These are phyloP conservation scores for Vanrija sp. DNA, from an alignment of 1,284 basidiomycete genomes.

Conservation along the genomic window DNA sequence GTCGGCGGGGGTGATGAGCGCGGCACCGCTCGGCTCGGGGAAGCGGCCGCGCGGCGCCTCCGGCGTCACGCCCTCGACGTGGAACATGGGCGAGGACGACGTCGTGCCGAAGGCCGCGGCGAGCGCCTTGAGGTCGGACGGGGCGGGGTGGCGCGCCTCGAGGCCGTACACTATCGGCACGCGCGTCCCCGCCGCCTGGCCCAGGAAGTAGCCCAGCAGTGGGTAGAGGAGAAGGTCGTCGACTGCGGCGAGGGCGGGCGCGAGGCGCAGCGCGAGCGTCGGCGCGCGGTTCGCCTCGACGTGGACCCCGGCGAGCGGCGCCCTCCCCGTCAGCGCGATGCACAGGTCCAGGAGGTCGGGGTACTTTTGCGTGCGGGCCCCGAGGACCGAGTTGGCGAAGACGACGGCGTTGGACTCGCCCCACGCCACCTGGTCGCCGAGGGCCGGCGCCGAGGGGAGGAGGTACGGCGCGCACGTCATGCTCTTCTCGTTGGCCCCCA, in stretches of 20 bases:
- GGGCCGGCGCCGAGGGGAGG: slow-evolving; percentile 1
- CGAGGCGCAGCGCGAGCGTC: background rate
- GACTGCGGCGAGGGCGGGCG: background rate
- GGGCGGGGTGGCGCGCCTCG: background rate
- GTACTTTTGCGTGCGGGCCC: slow-evolving; percentile 12
- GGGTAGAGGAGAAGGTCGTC: slow-evolving; percentile 2
- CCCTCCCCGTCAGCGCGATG: slow-evolving; percentile 11
- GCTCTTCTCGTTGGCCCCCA: background rate
- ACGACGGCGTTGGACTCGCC: slow-evolving; percentile 13
- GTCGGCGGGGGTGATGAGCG: background rate
- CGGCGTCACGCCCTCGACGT: slow-evolving; percentile 10
- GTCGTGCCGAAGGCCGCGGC: slow-evolving; percentile 12
- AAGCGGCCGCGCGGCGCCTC: background rate
- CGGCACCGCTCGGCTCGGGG: background rate
- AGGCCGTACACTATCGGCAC: slow-evolving; percentile 6
- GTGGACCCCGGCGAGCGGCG: slow-evolving; percentile 6
- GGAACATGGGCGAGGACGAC: slow-evolving; percentile 10
- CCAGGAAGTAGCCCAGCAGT: slow-evolving; percentile 8
- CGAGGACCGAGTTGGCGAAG: slow-evolving; percentile 10
- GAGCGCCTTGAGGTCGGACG: slow-evolving; percentile 12
- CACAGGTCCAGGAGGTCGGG: slow-evolving; percentile 15
- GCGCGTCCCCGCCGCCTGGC: background rate
- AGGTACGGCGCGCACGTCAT: slow-evolving; percentile 15
- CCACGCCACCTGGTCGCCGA: slow-evolving; percentile 5
- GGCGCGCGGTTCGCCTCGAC: background rate